Evolutionary conservation across 768 basidiomycete species (phyloP).

Genomic region (Cyathus striatus): DNA sequence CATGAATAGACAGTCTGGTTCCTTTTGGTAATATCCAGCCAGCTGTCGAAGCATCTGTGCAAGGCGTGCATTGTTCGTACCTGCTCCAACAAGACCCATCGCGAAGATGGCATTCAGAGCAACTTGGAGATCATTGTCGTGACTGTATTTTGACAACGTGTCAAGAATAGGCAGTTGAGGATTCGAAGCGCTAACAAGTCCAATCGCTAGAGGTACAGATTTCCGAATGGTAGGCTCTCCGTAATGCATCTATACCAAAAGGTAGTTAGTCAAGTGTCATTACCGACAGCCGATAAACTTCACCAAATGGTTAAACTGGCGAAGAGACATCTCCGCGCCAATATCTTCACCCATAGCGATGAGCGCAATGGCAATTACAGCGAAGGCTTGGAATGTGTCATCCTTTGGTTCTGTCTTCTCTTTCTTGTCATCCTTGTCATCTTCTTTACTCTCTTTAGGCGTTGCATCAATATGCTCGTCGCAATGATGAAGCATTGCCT

Average conservation of each 20-base stretch:
- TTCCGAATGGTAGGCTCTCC: conserved; percentile 91
- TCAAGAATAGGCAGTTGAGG: conserved; percentile 93
- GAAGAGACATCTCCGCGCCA: conserved; percentile 94
- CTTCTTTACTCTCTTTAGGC: conserved; percentile 53
- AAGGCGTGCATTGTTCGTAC: conserved; percentile 96
- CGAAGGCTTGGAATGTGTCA: conserved; percentile 87
- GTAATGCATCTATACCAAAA: conserved; percentile 86
- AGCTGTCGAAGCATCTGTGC: conserved; percentile 97
- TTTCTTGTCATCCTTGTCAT: conserved; percentile 48
- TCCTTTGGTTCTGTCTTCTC: conserved; percentile 52
- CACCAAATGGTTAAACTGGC: conserved; percentile 96
- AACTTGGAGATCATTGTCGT: conserved; percentile 96
- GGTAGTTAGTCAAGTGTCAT: neutral
- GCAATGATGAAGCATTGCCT: conserved; percentile 88
- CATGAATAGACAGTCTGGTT: conserved; percentile 94
- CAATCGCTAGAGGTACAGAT: conserved; percentile 91
- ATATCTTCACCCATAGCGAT: conserved; percentile 99
- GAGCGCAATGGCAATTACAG: conserved; percentile 89
- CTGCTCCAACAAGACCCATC: conserved; percentile 97
- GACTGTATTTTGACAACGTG: conserved; percentile 96
- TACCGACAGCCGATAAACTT: conserved; percentile 15
- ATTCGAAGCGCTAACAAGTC: conserved; percentile 92
- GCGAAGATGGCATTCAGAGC: conserved; percentile 97
- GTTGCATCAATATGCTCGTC: conserved; percentile 77
- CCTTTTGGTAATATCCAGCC: conserved; percentile 97